Evolutionary conservation across 2,329 filamentous ascomycete genomes (phyloP).

Genomic region (Arthrobotrys sphaeroides): DNA sequence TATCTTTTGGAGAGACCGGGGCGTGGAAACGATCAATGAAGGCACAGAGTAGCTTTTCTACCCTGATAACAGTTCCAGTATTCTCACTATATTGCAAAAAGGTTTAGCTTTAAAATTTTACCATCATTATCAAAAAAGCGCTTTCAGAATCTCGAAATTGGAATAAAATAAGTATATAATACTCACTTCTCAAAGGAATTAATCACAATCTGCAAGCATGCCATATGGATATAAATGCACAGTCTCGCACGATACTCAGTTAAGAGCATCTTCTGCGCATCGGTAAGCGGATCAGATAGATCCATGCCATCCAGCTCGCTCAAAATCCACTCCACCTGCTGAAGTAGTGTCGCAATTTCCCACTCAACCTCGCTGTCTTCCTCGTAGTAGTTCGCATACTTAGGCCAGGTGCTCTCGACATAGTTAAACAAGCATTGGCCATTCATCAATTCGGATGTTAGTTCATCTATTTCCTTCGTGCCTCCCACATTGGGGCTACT

Average conservation of each 20-base stretch:
- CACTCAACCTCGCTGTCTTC: slow-evolving; percentile 22
- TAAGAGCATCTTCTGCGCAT: slow-evolving; percentile 4
- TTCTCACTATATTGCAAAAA: not conserved
- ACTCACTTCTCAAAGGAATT: slow-evolving; percentile 30
- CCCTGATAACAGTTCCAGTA: not conserved
- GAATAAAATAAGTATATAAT: not conserved
- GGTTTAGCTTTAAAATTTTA: too few relatives aligned
- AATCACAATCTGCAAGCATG: slow-evolving; percentile 25
- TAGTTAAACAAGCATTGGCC: slow-evolving; percentile 33
- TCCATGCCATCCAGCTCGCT: slow-evolving; percentile 25
- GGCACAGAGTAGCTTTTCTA: slow-evolving; percentile 13
- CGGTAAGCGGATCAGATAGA: not conserved
- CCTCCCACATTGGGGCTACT: not conserved
- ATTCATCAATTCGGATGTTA: slow-evolving; percentile 33
- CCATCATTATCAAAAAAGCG: not conserved
- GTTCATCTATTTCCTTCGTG: slow-evolving; percentile 25
- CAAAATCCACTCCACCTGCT: slow-evolving; percentile 30
- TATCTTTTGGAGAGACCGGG: slow-evolving; percentile 13
- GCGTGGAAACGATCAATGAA: slow-evolving; percentile 19
- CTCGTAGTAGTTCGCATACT: slow-evolving; percentile 42
- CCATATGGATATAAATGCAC: slow-evolving; percentile 28
- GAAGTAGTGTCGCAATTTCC: slow-evolving; percentile 22
- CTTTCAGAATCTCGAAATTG: too few relatives aligned
- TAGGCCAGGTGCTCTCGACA: slow-evolving; percentile 28
- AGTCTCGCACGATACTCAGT: slow-evolving; percentile 12